Evolutionary conservation across 1,139 yeast genomes (phyloP).

Genomic region (Pichia sorboxylosa): DNA sequence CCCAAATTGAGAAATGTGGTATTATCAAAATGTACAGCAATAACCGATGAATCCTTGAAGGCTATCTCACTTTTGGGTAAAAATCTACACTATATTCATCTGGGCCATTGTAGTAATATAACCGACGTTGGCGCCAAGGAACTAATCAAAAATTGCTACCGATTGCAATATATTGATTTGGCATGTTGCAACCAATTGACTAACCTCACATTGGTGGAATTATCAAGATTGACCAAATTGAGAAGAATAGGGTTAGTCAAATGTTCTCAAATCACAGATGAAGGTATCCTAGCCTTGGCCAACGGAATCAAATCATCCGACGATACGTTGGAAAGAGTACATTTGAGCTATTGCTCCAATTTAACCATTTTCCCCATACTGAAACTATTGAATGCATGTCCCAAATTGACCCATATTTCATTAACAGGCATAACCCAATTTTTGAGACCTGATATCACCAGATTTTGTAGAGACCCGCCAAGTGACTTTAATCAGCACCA

Average conservation of each 20-base stretch:
- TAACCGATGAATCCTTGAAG: conserved; percentile 72
- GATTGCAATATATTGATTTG: conserved; percentile 85
- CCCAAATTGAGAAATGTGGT: conserved; percentile 83
- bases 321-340: conserved; percentile 81
- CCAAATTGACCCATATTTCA: conserved; percentile 75
- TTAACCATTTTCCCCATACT: conserved; percentile 64
- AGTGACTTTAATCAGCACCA: conserved; percentile 85
- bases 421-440: conserved; percentile 86
- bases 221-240: conserved; percentile 67
- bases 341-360: conserved; percentile 81
- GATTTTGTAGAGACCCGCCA: conserved; percentile 90
- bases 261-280: conserved; percentile 80
- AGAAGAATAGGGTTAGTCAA: conserved; percentile 90
- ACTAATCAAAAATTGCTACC: conserved; percentile 66
- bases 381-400: conserved; percentile 67
- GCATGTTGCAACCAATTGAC: conserved; percentile 92
- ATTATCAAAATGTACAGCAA: conserved; percentile 76
- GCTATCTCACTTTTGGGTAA: conserved; percentile 67
- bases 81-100: conserved; percentile 77
- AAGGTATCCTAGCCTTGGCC: conserved; percentile 71
- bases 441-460: conserved; percentile 72
- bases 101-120: conserved; percentile 86
- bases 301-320: conserved; percentile 62
- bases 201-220: conserved; percentile 67
- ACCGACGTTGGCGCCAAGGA: conserved; percentile 81